phyloP scores from a whole-genome alignment of 78 protist species.

The Goniomonas avonlea region DNA sequence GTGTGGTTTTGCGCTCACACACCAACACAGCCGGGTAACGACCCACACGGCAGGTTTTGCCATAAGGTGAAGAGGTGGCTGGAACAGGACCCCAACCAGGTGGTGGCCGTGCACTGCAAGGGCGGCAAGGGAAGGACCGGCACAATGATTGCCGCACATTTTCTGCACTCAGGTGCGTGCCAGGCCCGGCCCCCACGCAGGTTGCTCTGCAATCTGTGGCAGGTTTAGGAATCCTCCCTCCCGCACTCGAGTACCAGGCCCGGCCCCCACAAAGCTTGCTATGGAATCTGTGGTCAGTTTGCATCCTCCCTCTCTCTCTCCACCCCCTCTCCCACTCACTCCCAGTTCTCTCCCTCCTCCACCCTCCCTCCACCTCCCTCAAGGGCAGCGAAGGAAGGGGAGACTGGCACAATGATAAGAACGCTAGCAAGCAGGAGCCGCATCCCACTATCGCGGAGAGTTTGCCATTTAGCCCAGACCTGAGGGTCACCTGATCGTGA shows the following conservation, averaged over 20 bases:
- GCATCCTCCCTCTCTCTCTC: neutral
- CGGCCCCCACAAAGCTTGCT: neutral
- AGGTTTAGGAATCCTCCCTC: neutral
- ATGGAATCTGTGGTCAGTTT: neutral
- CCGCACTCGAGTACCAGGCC: neutral
- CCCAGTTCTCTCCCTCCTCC: no score
- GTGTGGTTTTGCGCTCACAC: no score
- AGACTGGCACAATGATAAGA: no score
- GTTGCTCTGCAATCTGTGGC: neutral
- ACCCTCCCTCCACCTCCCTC: neutral
- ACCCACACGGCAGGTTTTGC: no score
- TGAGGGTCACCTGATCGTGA: no score
- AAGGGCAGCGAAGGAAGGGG: no score
- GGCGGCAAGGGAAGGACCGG: slow-evolving; percentile 75
- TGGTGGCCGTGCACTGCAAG: slow-evolving; percentile 81
- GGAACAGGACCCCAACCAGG: slow-evolving; percentile 46
- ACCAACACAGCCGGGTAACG: no score
- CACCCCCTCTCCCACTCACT: no score
- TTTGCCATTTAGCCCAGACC: no score
- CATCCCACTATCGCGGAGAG: no score
- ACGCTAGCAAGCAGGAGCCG: no score
- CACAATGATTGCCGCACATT: neutral
- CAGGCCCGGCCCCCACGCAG: neutral
- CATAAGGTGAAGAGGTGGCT: slow-evolving; percentile 54
- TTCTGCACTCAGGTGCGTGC: neutral